phyloP scores from a whole-genome alignment of 768 basidiomycete genomes.

The Russula vinacea region DNA sequence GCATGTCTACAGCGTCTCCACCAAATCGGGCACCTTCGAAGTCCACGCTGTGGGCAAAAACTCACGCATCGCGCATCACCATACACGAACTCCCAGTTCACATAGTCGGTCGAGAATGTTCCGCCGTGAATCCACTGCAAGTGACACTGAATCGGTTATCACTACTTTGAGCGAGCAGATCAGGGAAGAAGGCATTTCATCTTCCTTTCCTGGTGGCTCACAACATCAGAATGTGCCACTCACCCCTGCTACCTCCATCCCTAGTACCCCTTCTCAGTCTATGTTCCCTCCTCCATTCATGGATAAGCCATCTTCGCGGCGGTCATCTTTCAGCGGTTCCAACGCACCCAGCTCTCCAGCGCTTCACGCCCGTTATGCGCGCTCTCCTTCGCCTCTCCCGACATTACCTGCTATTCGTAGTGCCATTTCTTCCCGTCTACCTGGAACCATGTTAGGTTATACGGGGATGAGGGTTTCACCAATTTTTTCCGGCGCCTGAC shows the following conservation, averaged over 20 bases:
- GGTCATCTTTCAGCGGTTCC: conserved; percentile 71
- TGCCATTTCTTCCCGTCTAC: conserved; percentile 47
- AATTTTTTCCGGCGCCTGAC: conserved; percentile 94
- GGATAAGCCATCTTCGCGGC: conserved; percentile 59
- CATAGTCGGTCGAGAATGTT: conserved; percentile 55
- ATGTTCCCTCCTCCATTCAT: conserved; percentile 64
- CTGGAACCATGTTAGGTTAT: conserved; percentile 75
- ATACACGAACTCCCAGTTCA: conserved; percentile 66
- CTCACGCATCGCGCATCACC: conserved; percentile 66
- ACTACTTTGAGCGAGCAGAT: conserved; percentile 53
- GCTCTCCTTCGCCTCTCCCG: conserved; percentile 87
- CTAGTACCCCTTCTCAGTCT: conserved; percentile 58
- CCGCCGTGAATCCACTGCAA: conserved; percentile 68
- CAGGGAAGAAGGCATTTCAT: conserved; percentile 46
- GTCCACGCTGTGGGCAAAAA: conserved; percentile 91
- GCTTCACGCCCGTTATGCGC: conserved; percentile 60
- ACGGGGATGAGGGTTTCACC: conserved; percentile 92
- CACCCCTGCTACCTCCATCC: conserved; percentile 66
- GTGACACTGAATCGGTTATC: conserved; percentile 67
- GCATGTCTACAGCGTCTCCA: conserved; percentile 85
- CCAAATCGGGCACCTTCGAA: conserved; percentile 78
- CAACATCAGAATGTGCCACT: conserved; percentile 44
- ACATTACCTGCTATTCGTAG: conserved; percentile 91
- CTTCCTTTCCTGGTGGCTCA: conserved; percentile 34
- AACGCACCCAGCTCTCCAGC: conserved; percentile 74